Percentiles rank a stretch among this genome's conserved stretches.
Evolutionary conservation across 768 basidiomycete species (phyloP).

Genomic region (Lentinula edodes): DNA sequence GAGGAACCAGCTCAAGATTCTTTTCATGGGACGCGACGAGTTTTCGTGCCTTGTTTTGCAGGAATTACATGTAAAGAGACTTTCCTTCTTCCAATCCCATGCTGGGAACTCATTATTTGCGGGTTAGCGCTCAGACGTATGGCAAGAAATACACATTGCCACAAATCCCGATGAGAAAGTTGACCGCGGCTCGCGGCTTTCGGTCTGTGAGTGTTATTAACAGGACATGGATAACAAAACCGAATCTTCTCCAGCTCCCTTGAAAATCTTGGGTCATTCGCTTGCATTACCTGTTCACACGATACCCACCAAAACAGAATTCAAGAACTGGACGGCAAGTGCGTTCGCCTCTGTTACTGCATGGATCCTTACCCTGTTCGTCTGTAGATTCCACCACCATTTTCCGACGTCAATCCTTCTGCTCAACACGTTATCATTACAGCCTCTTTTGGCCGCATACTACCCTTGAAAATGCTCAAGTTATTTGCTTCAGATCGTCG

Average conservation of each 20-base stretch:
- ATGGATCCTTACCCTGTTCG: background rate
- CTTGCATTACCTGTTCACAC: constrained; percentile 48
- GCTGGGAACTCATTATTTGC: constrained; percentile 8
- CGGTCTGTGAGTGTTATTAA: constrained; percentile 42
- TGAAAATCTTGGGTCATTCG: constrained; percentile 54
- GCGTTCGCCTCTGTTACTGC: background rate
- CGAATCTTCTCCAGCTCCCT: constrained; percentile 48
- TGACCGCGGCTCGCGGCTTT: constrained; percentile 54
- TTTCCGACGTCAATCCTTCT: constrained; percentile 15
- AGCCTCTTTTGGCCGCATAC: constrained; percentile 87
- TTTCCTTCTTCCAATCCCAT: constrained; percentile 8
- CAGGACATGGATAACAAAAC: background rate
- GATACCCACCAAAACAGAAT: constrained; percentile 59
- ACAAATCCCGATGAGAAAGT: constrained; percentile 66
- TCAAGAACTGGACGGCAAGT: constrained; percentile 61
- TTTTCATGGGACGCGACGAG: constrained; percentile 86
- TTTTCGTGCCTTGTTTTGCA: constrained; percentile 77
- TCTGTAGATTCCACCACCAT: constrained; percentile 35
- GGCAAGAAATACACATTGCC: constrained; percentile 60
- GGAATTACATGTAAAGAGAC: constrained; percentile 48
- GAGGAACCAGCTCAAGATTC: constrained; percentile 52
- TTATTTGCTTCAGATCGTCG: constrained; percentile 54
- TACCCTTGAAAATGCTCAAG: constrained; percentile 55
- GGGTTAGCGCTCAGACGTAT: constrained; percentile 54
- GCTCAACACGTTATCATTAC: constrained; percentile 65